Base-by-base conservation (phyloP, 805 yeast genomes). In the Lachancea meyersii region DNA sequence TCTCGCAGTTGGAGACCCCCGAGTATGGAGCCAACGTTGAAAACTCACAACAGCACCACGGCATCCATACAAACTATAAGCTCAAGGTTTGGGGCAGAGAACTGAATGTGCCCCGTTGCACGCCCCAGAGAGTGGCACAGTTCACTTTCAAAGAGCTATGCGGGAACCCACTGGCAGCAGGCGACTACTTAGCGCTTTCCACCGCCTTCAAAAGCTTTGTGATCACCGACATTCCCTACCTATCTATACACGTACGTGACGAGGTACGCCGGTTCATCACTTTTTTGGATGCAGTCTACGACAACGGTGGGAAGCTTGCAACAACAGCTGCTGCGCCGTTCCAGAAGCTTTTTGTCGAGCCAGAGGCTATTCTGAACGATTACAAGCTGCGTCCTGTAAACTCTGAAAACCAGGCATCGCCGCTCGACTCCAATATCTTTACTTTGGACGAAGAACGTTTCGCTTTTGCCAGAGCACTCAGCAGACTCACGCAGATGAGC, bases 401-500 rank as follows among this genome's bases (percentile, higher is more conserved):
- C 49, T 84, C 82, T 51, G 75, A 79, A 47, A 78, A 78, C 48
- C 69, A 83, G 45, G 89, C 86, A 9, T 74, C 7, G 24, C 23
- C 24, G 14, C 35, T 32, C 11, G 24, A 79, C 57, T 84, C 88
- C 1, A 78, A 51, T 28, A 76, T 85, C 76, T 91, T 93, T 67
- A 86, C 85, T 5, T 75, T 93, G 31, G 97, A 88, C 63, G 98
- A 91, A 63, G 98, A 91, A 66, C 77, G 82, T 61, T 93, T 91
- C 68, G 98, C 98, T 17, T 91, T 91, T 70, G 96, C 96, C 0
- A 76, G 98, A 58, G 97, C 97, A 0, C 70, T 91, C 45, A 82
- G 93, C 53, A 78, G 98, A 60, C 71, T 93, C 51, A 76, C 89
- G 33, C 97, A 91, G 53, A 91, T 91, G 97, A 82, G 95, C 51